Percentiles rank a stretch among this genome's conserved stretches.
Evolutionary conservation across 2,329 filamentous ascomycete species (phyloP).

Genomic region (Penicillium rolfsii): DNA sequence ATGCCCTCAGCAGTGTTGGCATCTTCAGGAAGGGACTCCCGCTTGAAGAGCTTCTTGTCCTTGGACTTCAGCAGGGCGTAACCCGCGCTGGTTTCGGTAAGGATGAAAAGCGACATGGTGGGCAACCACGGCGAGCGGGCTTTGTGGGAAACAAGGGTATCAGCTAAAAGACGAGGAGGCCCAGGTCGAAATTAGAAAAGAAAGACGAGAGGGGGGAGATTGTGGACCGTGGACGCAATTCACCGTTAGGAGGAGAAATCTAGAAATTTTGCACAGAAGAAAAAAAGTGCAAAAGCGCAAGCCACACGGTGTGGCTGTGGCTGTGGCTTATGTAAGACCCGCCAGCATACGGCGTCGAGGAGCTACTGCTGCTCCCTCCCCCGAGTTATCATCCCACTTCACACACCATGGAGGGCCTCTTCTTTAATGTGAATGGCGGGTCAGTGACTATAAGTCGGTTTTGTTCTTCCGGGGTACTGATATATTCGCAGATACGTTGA

Average conservation of each 20-base stretch:
- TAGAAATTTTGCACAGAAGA: conserved; percentile 43
- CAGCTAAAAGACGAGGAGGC: conserved; percentile 17
- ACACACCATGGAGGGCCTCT: conserved; percentile 78
- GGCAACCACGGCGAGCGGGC: conserved; percentile 36
- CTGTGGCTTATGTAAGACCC: conserved; percentile 40
- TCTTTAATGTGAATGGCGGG: conserved; percentile 95
- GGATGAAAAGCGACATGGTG: conserved; percentile 86
- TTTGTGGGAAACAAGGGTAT: conserved; percentile 21
- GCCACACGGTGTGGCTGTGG: conserved; percentile 33
- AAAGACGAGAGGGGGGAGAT: conserved; percentile 28
- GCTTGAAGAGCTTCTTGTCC: conserved; percentile 96
- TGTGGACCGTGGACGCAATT: conserved; percentile 39
- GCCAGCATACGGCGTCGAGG: conserved; percentile 21
- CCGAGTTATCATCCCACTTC: conserved; percentile 22
- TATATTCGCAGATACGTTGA: conserved; percentile 76
- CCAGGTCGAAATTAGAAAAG: conserved; percentile 29
- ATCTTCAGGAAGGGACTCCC: conserved; percentile 75
- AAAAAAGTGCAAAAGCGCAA: conserved; percentile 42
- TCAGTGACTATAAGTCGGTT: conserved; percentile 47
- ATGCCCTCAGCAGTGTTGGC: conserved; percentile 80
- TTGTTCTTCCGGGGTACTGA: conserved; percentile 23
- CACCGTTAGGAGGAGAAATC: conserved; percentile 37
- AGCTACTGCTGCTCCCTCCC: conserved; percentile 26
- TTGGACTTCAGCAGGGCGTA: conserved; percentile 98
- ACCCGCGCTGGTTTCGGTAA: conserved; percentile 91